phyloP scores from a whole-genome alignment of 192 early-diverging fungal species.

The Coemansia reversa region DNA sequence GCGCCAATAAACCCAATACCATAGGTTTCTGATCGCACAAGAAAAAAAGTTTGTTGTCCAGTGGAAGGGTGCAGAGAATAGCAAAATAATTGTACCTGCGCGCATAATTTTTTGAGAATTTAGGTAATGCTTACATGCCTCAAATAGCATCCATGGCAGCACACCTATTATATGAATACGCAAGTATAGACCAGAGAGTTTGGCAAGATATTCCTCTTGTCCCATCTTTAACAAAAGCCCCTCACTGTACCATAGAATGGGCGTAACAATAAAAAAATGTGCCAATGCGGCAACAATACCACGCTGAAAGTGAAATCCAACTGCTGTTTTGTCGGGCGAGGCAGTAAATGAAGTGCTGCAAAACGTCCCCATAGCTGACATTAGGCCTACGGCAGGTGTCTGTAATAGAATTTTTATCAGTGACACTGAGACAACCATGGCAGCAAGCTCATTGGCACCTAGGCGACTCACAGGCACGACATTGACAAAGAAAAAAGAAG shows the following conservation, averaged over 20 bases:
- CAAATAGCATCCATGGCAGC: slow-evolving; percentile 71
- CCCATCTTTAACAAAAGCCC: slow-evolving; percentile 63
- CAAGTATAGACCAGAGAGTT: slow-evolving; percentile 59
- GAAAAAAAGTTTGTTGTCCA: slow-evolving; percentile 66
- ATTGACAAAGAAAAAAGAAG: slow-evolving; percentile 1
- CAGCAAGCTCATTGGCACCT: slow-evolving; percentile 8
- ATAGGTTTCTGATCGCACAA: slow-evolving; percentile 67
- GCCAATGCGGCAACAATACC: slow-evolving; percentile 3
- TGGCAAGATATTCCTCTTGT: slow-evolving; percentile 71
- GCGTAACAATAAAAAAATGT: slow-evolving; percentile 59
- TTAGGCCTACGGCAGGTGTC: not conserved
- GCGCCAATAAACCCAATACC: slow-evolving; percentile 76
- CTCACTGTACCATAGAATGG: slow-evolving; percentile 67
- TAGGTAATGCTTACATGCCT: slow-evolving; percentile 74
- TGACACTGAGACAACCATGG: slow-evolving; percentile 3
- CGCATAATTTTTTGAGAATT: slow-evolving; percentile 84
- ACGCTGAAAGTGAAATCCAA: slow-evolving; percentile 17
- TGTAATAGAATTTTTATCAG: not conserved
- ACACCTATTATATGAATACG: slow-evolving; percentile 64
- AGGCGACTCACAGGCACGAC: not conserved
- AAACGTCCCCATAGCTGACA: slow-evolving; percentile 6
- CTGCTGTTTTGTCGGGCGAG: slow-evolving; percentile 8
- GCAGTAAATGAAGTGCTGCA: slow-evolving; percentile 5
- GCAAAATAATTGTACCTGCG: slow-evolving; percentile 66
- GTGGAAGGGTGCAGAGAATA: slow-evolving; percentile 68